Base-by-base conservation (phyloP, 768 basidiomycete species). In the Phanerochaete carnosa region DNA sequence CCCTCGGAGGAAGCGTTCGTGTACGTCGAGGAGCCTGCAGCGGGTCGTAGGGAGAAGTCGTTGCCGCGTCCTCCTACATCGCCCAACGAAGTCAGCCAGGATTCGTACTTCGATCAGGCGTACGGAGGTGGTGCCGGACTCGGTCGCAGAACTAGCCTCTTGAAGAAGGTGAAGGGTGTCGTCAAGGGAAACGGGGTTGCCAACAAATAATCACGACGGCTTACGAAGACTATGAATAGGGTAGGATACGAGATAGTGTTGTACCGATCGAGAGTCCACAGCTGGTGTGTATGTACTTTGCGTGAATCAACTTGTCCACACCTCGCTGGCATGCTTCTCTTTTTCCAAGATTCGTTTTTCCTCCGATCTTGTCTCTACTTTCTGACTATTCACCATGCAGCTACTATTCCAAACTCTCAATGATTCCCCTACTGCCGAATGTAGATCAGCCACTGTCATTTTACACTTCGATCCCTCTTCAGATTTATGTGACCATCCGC, bases 111-210 rank as follows among this genome's bases (percentile, higher is more conserved):
- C 68, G 86, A 86, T 49, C 73, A 71, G 55, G 55, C 70, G 37
- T 71, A 69, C 29, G 63, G 59, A 22, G 76, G 70, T 23, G 74
- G 74, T 3, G 67, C 68, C 8, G 76, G 78, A 25, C 79, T 93
- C 1, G 86, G 85, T 49, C 80, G 91, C 68, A 92, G 86, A 80
- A 80, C 88, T 1, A 91, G 89, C 69, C 75, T 93, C 60, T 81
- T 92, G 79, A 88, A 88, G 82, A 92, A 89, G 71, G 83, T 92
- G 58, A 87, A 87, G 64, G 81, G 83, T 46, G 91, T 80, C 5
- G 89, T 91, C 54, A 84, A 87, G 61, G 83, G 85, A 9, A 32
- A 33, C 22, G 56, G 57, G 26, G 33, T 49, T 3, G 77, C 77
- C 47, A 79, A 78, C 65, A 78, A 68, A 71, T 59, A 53, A 52